Percentiles rank a stretch among this genome's conserved stretches.
These are phyloP conservation scores for Suillus spraguei DNA, from an alignment of 768 basidiomycete species.

Conservation along the genomic window DNA sequence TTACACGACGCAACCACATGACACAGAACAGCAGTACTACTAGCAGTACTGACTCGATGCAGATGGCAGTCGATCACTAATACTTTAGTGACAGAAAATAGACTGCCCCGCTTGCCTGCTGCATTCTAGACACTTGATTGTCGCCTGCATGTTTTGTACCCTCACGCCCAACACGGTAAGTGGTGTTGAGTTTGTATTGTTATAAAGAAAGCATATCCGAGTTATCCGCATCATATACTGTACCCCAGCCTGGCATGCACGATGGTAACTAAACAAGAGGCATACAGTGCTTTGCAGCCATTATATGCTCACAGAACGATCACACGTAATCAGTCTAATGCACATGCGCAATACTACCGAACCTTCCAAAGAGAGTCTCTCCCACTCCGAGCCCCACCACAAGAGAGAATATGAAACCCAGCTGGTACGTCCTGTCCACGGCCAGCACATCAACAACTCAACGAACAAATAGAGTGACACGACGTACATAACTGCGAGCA, in stretches of 20 bases:
- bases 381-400: slow-evolving; percentile 65
- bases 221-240: background rate
- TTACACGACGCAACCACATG: background rate
- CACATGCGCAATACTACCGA: slow-evolving; percentile 23
- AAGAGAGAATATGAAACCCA: slow-evolving; percentile 58
- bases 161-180: background rate
- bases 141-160: background rate
- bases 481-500: slow-evolving; percentile 75
- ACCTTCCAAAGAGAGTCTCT: slow-evolving; percentile 63
- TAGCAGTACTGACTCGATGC: no score
- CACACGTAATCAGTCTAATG: slow-evolving; percentile 5
- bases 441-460: slow-evolving; percentile 10
- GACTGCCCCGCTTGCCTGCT: background rate
- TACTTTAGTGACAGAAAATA: background rate
- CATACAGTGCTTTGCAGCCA: background rate
- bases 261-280: background rate
- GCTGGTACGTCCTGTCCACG: slow-evolving; percentile 63
- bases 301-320: background rate
- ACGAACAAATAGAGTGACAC: slow-evolving; percentile 7
- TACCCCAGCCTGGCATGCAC: background rate
- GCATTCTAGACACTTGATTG: background rate
- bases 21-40: background rate
- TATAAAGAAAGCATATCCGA: background rate
- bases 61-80: background rate
- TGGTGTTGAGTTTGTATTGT: background rate